Evolutionary conservation across 1,139 yeast genomes (phyloP).

Genomic region (Waltiozyma sp.): DNA sequence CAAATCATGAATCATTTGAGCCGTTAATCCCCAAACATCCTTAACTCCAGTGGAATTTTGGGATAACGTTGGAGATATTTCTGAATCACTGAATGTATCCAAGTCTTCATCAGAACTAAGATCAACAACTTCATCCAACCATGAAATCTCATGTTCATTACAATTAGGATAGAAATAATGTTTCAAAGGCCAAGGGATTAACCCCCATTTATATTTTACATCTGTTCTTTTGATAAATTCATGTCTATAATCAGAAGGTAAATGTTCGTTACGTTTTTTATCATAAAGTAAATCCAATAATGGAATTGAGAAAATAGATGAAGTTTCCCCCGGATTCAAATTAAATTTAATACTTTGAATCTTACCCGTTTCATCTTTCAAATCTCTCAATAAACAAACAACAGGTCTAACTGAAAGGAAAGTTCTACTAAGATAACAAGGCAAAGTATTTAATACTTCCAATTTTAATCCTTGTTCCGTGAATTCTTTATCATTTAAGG

Average conservation of each 20-base stretch:
- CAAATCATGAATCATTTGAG: conserved; percentile 70
- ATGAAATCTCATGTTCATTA: conserved; percentile 42
- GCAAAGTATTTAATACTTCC: conserved; percentile 49
- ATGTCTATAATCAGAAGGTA: conserved; percentile 11
- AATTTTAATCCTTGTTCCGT: conserved; percentile 38
- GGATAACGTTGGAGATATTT: conserved; percentile 1
- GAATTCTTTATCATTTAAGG: conserved; percentile 33
- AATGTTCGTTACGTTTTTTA: neutral
- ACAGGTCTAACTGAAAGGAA: conserved; percentile 77
- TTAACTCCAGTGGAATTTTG: conserved; percentile 25
- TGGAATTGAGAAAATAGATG: conserved; percentile 61
- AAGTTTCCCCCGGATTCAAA: conserved; percentile 63
- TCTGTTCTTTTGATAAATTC: conserved; percentile 26
- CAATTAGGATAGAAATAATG: conserved; percentile 50
- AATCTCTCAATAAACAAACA: conserved; percentile 47
- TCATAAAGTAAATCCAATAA: conserved; percentile 38
- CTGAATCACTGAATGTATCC: conserved; percentile 19
- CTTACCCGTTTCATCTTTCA: conserved; percentile 19
- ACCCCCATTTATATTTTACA: conserved; percentile 46
- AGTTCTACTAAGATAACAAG: conserved; percentile 70
- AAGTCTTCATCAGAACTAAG: conserved; percentile 45
- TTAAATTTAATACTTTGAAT: conserved; percentile 26
- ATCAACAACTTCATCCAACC: conserved; percentile 54
- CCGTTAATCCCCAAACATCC: conserved; percentile 89
- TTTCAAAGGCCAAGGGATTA: conserved; percentile 52